phyloP scores from a whole-genome alignment of 495 filamentous ascomycete genomes.

The Penicillium tannophilum region DNA sequence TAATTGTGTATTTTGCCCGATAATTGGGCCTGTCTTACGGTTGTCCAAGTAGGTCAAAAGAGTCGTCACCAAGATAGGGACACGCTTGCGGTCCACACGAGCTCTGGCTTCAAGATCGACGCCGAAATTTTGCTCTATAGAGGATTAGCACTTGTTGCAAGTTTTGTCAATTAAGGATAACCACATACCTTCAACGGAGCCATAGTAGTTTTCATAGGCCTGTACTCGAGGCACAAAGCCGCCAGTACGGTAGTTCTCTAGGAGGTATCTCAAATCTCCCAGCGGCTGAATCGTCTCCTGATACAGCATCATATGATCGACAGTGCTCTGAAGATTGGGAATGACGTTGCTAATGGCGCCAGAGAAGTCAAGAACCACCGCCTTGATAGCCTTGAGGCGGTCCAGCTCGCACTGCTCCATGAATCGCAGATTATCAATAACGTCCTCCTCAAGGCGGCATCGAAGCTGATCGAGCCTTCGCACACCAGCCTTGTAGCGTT shows the following conservation, averaged over 20 bases:
- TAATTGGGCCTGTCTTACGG: conserved; percentile 46
- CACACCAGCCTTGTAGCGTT: conserved; percentile 85
- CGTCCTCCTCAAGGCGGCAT: conserved; percentile 92
- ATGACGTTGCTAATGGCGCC: conserved; percentile 98
- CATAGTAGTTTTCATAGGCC: conserved; percentile 98
- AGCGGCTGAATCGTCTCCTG: conserved; percentile 96
- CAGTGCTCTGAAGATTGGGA: conserved; percentile 88
- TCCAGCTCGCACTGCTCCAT: conserved; percentile 98
- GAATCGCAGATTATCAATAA: conserved; percentile 88
- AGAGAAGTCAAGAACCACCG: conserved; percentile 95
- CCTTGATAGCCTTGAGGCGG: conserved; percentile 94
- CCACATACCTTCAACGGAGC: conserved; percentile 75
- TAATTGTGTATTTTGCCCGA: not conserved
- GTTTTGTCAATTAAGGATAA: not conserved
- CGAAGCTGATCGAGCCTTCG: conserved; percentile 84
- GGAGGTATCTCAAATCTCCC: conserved; percentile 88
- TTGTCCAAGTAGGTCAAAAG: conserved; percentile 93
- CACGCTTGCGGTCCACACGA: conserved; percentile 89
- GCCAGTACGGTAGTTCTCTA: conserved; percentile 98
- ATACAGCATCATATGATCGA: conserved; percentile 98
- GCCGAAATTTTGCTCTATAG: conserved; percentile 87
- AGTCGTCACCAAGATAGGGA: conserved; percentile 89
- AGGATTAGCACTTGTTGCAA: conserved; percentile 20
- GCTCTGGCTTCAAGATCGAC: conserved; percentile 95
- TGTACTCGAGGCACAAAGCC: conserved; percentile 90